A percentile compares a stretch with the other conserved stretches of the same genome.
Evolutionary conservation across 306 rosid species (phyloP).

Genomic region (Macrotyloma uniflorum): DNA sequence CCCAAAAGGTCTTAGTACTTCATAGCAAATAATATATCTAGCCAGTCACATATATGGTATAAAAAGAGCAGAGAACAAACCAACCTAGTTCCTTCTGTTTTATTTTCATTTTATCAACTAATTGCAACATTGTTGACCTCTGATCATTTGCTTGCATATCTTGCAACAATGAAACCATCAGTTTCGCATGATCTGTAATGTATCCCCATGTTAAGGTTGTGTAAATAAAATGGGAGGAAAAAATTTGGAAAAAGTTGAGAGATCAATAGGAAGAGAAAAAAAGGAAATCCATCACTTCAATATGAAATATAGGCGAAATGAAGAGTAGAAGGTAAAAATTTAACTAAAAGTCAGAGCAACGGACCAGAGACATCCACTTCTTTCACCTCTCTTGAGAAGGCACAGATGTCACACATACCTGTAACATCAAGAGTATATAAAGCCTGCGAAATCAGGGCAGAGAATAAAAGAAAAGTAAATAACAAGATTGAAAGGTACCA

Average conservation of each 20-base stretch:
- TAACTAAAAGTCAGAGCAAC: constrained; percentile 44
- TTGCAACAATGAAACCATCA: constrained; percentile 76
- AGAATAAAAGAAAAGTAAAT: constrained; percentile 22
- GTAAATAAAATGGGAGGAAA: constrained; percentile 26
- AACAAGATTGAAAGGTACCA: constrained; percentile 52
- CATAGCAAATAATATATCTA: constrained; percentile 1
- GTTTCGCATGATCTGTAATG: constrained; percentile 77
- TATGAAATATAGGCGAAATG: not conserved
- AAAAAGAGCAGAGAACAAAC: constrained; percentile 25
- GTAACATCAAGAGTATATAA: constrained; percentile 35
- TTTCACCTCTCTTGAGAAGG: constrained; percentile 70
- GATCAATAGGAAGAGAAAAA: constrained; percentile 7
- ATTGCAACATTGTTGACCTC: constrained; percentile 85
- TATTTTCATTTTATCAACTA: constrained; percentile 76
- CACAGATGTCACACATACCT: constrained; percentile 97
- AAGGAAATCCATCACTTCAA: constrained; percentile 18
- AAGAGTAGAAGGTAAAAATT: constrained; percentile 6
- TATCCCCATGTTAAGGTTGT: constrained; percentile 34
- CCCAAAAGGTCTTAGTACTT: constrained; percentile 7
- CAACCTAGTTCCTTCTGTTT: constrained; percentile 81
- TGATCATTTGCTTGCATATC: constrained; percentile 72
- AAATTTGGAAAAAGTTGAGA: constrained; percentile 1
- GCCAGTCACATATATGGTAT: not conserved
- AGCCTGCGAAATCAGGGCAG: not conserved
- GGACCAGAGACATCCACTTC: constrained; percentile 77